Evolutionary conservation across 495 filamentous ascomycete species (phyloP), one percentile per base, ranked within the genome.

Genomic region (Talaromyces liani): DNA sequence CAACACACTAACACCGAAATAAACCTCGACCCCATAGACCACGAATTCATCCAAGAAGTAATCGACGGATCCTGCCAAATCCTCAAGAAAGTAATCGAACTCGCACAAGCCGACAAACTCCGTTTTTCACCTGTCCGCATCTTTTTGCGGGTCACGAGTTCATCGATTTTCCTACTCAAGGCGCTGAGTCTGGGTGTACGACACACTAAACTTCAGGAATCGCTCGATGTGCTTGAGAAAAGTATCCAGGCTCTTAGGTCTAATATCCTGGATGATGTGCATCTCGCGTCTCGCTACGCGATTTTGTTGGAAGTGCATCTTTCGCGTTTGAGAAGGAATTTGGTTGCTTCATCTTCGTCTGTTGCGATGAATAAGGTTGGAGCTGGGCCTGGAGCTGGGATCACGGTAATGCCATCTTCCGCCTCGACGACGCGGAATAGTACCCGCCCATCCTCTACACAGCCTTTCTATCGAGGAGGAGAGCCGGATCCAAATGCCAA

Each of bases 11-110:
- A 73, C 56, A 66, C 73, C 8, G 77, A 78, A 61, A 77, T 77
- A 65, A 82, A 79, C 56, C 78, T 85, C 67, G 83, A 85, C 61
- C 66, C 73, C 36, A 79, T 71, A 36, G 81, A 84, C 60, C 82
- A 82, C 66, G 79, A 81, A 67, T 83, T 82, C 65, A 84, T 84
- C 25, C 76, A 82, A 69, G 81, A 84, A 66, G 81, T 84, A 1
- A 80, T 82, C 29, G 80, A 84, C 31, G 80, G 80, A 1, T 82
- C 80, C 64, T 76, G 80, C 54, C 72, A 81, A 58, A 83, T 84
- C 58, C 66, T 84, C 4, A 72, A 76, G 36, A 82, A 79, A 65
- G 76, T 78, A 24, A 72, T 65, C 14, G 73, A 82, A 24, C 72
- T 80, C 5, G 76, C 76, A 2, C 71, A 79, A 25, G 57, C 67